Base-by-base conservation (phyloP, 768 basidiomycete species). In the Amanita subjunquillea region DNA sequence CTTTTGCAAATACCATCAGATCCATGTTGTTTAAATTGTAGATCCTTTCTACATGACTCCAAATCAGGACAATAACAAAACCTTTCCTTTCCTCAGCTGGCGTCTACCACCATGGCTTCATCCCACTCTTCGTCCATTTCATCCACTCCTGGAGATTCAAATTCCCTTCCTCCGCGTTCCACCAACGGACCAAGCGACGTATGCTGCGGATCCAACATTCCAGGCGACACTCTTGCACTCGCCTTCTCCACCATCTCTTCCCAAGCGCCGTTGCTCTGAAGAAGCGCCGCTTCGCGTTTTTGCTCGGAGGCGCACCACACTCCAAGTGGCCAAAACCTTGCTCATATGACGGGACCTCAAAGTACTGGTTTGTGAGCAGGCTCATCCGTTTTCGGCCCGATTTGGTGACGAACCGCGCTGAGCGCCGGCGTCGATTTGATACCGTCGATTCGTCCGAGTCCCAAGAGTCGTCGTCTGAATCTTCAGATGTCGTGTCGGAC, bases 351-450 rank as follows among this genome's bases (percentile, higher is more conserved):
- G 77, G 76, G 0, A 75, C 67, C 40, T 83, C 78, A 53, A 76
- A 69, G 56, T 77, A 80, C 51, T 78, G 73, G 54, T 78, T 79
- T 15, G 82, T 84, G 46, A 83, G 49, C 44, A 87, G 71, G 57
- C 83, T 86, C 82, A 88, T 87, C 51, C 81, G 77, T 56, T 78
- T 79, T 58, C 72, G 58, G 59, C 55, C 44, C 36, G 56, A 57
- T 48, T 57, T 60, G 52, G 54, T 58, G 45, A 57, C 63, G 54
- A 62, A 59, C 34, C 65, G 43, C 8, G 50, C 50, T 34, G 38
- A 53, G 29, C 55, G 55, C 13, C 54, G 59, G 49, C 40, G 49
- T 53, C 55, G 60, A 34, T 48, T 60, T 49, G 65, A 62, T 32
- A 62, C 58, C 2, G 70, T 60, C 7, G 79, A 77, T 29, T 72